A percentile compares a stretch with the other conserved stretches of the same genome.
These are phyloP conservation scores for Cynara cardunculus DNA, from an alignment of 129 eudicot species.

Conservation along the genomic window DNA sequence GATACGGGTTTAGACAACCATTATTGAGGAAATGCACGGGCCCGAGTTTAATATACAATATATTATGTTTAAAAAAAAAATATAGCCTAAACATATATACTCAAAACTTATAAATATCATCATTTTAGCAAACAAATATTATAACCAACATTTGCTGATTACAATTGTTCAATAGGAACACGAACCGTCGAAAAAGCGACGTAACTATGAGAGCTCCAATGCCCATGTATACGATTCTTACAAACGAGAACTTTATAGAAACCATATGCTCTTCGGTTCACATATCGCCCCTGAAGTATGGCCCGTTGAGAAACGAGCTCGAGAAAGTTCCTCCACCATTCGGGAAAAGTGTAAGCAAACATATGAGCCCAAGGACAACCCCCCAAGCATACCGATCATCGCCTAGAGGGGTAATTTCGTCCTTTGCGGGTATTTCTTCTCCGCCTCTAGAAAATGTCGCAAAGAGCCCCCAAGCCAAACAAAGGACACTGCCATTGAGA, in stretches of 20 bases:
- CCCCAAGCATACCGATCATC: conserved; percentile 92
- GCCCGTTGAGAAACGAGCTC: conserved; percentile 65
- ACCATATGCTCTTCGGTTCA: conserved; percentile 15
- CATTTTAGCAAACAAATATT: not conserved
- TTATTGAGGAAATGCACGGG: no score
- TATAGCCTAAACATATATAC: no score
- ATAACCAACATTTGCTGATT: not conserved
- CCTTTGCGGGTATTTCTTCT: conserved; percentile 89
- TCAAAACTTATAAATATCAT: not conserved
- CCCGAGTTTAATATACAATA: no score
- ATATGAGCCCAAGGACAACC: conserved; percentile 64
- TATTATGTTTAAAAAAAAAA: no score
- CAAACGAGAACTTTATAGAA: not conserved
- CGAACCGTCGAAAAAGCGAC: not conserved
- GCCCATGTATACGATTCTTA: not conserved
- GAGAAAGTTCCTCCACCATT: conserved; percentile 92
- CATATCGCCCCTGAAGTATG: conserved; percentile 75
- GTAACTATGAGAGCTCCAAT: not conserved
- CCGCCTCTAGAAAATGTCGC: conserved; percentile 93
- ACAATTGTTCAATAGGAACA: not conserved
- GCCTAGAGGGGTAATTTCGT: conserved; percentile 88
- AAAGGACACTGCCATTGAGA: conserved; percentile 77
- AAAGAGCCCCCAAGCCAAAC: conserved; percentile 94
- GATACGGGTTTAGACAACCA: no score
- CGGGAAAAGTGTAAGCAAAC: conserved; percentile 91